Evolutionary conservation across 2,329 filamentous ascomycete species (phyloP).

Genomic region (Fusarium sarcochroum): DNA sequence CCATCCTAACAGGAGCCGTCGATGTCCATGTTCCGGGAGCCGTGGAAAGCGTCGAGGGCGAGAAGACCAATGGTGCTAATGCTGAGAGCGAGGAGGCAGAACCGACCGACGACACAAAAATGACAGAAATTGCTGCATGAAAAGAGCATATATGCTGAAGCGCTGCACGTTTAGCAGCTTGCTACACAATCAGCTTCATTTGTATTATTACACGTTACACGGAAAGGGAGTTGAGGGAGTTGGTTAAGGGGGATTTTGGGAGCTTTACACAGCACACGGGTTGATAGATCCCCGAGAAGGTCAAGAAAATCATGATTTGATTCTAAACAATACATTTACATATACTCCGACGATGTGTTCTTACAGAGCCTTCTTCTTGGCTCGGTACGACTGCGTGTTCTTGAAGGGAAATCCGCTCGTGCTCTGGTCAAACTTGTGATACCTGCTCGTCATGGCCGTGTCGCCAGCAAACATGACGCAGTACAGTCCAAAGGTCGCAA

Average conservation of each 20-base stretch:
- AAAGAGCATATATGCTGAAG: not conserved
- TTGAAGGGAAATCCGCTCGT: conserved; percentile 58
- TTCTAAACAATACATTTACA: conserved; percentile 9
- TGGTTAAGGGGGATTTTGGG: conserved; percentile 32
- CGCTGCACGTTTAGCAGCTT: not conserved
- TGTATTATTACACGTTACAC: conserved; percentile 39
- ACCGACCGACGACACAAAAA: conserved; percentile 22
- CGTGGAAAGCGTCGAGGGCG: conserved; percentile 47
- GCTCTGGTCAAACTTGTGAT: conserved; percentile 56
- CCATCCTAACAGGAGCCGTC: conserved; percentile 65
- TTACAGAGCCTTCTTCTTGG: conserved; percentile 57
- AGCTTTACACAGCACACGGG: conserved; percentile 15
- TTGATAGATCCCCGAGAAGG: conserved; percentile 12
- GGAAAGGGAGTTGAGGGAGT: conserved; percentile 47
- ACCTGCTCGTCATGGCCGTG: conserved; percentile 55
- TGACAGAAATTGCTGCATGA: conserved; percentile 16
- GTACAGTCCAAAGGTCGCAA: conserved; percentile 68
- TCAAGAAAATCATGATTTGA: conserved; percentile 32
- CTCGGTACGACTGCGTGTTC: conserved; percentile 55
- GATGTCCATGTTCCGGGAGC: conserved; percentile 60
- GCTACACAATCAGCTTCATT: conserved; percentile 2
- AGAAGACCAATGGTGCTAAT: conserved; percentile 43
- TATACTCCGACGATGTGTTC: not conserved
- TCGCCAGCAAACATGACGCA: conserved; percentile 57
- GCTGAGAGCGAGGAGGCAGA: conserved; percentile 23